phyloP scores from a whole-genome alignment of 75 land plant genomes.

The Picea sitchensis region DNA sequence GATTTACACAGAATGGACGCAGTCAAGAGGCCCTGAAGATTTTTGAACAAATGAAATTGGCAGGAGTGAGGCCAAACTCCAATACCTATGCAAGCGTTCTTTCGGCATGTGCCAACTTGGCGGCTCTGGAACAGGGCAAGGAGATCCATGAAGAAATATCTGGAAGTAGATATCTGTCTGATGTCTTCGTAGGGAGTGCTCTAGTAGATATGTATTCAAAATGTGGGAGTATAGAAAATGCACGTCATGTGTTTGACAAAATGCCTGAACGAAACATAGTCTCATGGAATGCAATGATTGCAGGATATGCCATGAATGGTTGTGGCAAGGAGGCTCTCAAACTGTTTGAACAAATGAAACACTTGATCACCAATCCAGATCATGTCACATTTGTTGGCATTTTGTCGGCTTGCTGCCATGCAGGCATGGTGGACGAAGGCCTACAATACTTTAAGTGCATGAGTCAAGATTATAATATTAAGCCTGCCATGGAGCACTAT shows the following conservation, averaged over 20 bases:
- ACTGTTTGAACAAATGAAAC: background rate
- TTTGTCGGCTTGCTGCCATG: constrained; percentile 1
- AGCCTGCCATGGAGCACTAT: background rate
- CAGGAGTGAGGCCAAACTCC: background rate
- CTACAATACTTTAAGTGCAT: background rate
- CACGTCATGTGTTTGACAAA: background rate
- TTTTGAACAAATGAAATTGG: constrained; percentile 7
- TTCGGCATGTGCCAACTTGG: constrained; percentile 1
- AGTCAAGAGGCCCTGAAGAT: background rate
- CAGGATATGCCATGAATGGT: constrained; percentile 1
- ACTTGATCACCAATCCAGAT: background rate
- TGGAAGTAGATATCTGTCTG: background rate
- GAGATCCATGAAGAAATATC: constrained; percentile 1
- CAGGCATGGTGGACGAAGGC: background rate
- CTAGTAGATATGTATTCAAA: constrained; percentile 11
- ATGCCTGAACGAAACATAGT: background rate
- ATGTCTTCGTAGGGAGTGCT: constrained; percentile 3
- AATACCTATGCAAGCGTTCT: background rate
- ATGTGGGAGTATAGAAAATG: constrained; percentile 7
- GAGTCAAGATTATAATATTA: background rate
- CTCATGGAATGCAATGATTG: background rate
- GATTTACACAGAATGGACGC: constrained; percentile 1
- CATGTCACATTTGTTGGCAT: constrained; percentile 2
- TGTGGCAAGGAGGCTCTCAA: background rate
- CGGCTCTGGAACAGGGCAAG: constrained; percentile 4